phyloP scores from a whole-genome alignment of 768 basidiomycete species.

The Xerocomellus chrysenteron region DNA sequence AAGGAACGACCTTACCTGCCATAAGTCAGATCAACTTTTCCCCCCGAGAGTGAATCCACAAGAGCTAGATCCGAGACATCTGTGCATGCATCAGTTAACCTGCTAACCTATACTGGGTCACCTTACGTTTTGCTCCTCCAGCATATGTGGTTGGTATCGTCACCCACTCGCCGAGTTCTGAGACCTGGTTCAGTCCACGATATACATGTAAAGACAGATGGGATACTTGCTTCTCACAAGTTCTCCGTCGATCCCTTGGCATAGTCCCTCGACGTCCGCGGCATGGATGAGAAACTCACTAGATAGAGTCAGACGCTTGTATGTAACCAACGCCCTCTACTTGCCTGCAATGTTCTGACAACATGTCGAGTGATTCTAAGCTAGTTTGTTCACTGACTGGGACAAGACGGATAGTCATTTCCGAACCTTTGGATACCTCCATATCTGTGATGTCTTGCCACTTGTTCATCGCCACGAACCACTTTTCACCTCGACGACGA shows the following conservation, averaged over 20 bases:
- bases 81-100: slow-evolving; percentile 30
- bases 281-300: slow-evolving; percentile 96
- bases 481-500: slow-evolving; percentile 67
- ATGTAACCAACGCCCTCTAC: slow-evolving; percentile 6
- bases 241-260: slow-evolving; percentile 91
- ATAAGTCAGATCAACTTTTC: slow-evolving; percentile 57
- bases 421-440: slow-evolving; percentile 77
- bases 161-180: slow-evolving; percentile 91
- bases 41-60: slow-evolving; percentile 76
- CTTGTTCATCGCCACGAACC: slow-evolving; percentile 98
- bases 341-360: slow-evolving; percentile 83
- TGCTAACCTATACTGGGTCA: background rate
- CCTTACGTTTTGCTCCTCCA: slow-evolving; percentile 85
- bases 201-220: background rate
- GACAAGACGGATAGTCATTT: background rate
- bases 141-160: slow-evolving; percentile 93
- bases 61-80: slow-evolving; percentile 79
- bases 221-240: slow-evolving; percentile 68
- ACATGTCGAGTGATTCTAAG: slow-evolving; percentile 73
- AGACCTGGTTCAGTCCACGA: slow-evolving; percentile 10
- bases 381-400: background rate
- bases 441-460: slow-evolving; percentile 97
- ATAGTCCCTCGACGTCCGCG: slow-evolving; percentile 97
- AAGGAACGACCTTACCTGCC: slow-evolving; percentile 31
- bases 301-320: slow-evolving; percentile 14